A percentile compares a stretch with the other conserved stretches of the same genome.
Conservation (phyloP, 2,329 filamentous ascomycete genomes). For the Byssothecium circinans region DNA sequence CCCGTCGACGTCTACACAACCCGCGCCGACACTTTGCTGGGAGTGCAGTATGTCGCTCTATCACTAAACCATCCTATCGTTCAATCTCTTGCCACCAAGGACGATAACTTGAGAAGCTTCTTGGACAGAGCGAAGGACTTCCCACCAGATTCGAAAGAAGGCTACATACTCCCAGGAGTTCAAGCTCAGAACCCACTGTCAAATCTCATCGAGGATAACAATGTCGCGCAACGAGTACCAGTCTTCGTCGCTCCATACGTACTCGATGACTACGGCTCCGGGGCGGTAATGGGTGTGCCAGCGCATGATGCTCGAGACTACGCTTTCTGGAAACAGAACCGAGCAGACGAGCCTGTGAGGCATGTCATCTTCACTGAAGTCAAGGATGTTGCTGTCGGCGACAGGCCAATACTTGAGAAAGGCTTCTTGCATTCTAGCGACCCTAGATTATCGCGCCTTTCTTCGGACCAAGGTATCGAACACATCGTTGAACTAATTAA, state of each 20-base stretch:
- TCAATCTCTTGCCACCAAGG: conserved; percentile 58
- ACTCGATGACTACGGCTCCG: conserved; percentile 80
- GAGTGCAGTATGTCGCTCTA: conserved; percentile 81
- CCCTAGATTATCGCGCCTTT: conserved; percentile 64
- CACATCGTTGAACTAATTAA: conserved; percentile 59
- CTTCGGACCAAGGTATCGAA: conserved; percentile 64
- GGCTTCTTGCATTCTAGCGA: conserved; percentile 70
- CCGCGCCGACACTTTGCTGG: conserved; percentile 82
- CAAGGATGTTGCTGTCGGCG: conserved; percentile 29
- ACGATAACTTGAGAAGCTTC: conserved; percentile 67
- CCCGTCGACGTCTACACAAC: conserved; percentile 79
- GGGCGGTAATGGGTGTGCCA: conserved; percentile 89
- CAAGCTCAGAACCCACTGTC: conserved; percentile 47
- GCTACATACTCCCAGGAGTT: conserved; percentile 63
- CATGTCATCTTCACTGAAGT: conserved; percentile 51
- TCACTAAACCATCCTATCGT: conserved; percentile 74
- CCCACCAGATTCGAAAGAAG: conserved; percentile 59
- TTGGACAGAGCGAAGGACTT: conserved; percentile 60
- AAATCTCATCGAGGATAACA: conserved; percentile 52
- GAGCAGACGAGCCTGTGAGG: conserved; percentile 60
- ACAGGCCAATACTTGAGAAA: conserved; percentile 61
- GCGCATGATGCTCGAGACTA: conserved; percentile 79
- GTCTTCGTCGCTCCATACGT: conserved; percentile 85
- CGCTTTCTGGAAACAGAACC: conserved; percentile 77
- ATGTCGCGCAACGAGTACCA: conserved; percentile 61